phyloP scores from a whole-genome alignment of 495 filamentous ascomycete genomes.

The Articulospora tetracladia region DNA sequence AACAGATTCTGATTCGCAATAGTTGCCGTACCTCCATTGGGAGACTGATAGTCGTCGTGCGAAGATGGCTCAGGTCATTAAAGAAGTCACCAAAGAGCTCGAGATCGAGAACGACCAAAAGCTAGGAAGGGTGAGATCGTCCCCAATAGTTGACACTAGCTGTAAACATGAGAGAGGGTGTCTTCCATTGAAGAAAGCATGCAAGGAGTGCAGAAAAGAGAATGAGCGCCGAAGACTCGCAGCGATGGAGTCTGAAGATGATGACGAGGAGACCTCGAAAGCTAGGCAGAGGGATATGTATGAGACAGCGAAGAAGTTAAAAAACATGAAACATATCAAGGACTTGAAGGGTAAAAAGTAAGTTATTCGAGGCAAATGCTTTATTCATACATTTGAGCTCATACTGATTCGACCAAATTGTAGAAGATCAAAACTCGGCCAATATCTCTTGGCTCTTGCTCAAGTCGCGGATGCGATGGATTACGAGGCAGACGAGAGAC shows the following conservation, averaged over 20 bases:
- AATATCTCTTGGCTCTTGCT: constrained; percentile 33
- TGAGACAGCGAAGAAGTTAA: background rate
- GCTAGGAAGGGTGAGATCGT: background rate
- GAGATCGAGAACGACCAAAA: background rate
- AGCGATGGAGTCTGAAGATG: background rate
- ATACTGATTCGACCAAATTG: background rate
- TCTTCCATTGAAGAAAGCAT: background rate
- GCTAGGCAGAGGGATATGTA: background rate
- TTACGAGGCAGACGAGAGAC: constrained; percentile 48
- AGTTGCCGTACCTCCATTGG: constrained; percentile 24
- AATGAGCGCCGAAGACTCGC: background rate
- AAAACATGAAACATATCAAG: background rate
- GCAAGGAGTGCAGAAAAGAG: background rate
- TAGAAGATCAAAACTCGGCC: constrained; percentile 1
- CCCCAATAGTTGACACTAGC: background rate
- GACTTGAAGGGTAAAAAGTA: background rate
- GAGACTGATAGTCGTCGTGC: constrained; percentile 16
- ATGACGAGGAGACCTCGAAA: background rate
- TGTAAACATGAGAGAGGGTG: constrained; percentile 1
- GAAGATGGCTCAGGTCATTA: constrained; percentile 16
- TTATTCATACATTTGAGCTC: no score
- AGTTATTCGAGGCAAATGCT: background rate
- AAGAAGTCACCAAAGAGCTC: constrained; percentile 5
- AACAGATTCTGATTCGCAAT: background rate
- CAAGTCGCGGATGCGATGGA: constrained; percentile 37